These are phyloP conservation scores for Aspergillus hancockii DNA, from an alignment of 495 filamentous ascomycete species.

Conservation along the genomic window DNA sequence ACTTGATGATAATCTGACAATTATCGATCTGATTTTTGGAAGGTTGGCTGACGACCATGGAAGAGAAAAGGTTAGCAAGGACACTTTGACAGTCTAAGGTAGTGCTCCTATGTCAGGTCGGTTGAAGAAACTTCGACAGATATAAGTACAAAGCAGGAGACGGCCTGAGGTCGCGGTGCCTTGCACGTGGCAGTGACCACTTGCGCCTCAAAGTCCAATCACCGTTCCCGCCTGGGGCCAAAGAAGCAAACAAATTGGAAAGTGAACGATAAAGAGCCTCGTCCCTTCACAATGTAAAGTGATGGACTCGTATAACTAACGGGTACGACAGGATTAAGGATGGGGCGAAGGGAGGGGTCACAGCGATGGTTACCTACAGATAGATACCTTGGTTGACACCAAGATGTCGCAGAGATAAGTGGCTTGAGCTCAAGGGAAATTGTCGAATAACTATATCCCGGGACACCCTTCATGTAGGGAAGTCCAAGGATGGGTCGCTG, in stretches of 20 bases:
- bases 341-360: neutral
- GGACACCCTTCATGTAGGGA: slow-evolving; percentile 2
- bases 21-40: neutral
- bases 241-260: slow-evolving; percentile 8
- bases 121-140: neutral
- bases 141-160: neutral
- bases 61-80: neutral
- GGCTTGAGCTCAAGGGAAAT: slow-evolving; percentile 10
- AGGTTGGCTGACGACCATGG: neutral
- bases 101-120: neutral
- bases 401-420: slow-evolving; percentile 4
- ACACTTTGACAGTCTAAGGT: neutral
- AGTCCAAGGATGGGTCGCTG: neutral
- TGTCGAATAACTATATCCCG: neutral
- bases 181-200: slow-evolving; percentile 4
- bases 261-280: slow-evolving; percentile 1
- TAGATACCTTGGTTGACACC: neutral
- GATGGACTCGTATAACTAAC: neutral
- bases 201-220: slow-evolving; percentile 3
- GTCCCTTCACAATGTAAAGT: neutral
- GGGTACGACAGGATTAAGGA: neutral
- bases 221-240: neutral
- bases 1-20: neutral
- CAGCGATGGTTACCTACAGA: slow-evolving; percentile 13
- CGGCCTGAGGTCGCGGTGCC: neutral